These are phyloP conservation scores for Hanseniaspora occidentalis DNA, from an alignment of 805 yeast species.

Conservation along the genomic window DNA sequence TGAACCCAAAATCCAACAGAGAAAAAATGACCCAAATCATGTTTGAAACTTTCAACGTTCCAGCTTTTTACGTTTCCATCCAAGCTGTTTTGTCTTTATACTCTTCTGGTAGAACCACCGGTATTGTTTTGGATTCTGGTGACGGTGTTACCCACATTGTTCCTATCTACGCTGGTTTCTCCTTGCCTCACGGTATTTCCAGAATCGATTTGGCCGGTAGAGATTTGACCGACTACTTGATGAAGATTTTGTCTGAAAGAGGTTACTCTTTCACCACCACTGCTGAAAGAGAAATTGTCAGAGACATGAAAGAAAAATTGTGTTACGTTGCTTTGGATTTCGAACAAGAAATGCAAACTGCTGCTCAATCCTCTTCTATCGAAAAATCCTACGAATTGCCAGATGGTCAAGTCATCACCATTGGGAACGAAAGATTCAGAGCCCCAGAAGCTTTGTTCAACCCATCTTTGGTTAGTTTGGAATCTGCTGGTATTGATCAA, in stretches of 20 bases:
- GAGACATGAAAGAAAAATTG: conserved; percentile 89
- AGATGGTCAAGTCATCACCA: conserved; percentile 98
- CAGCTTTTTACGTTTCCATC: conserved; percentile 97
- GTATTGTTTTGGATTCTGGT: conserved; percentile 99
- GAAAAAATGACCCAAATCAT: conserved; percentile 99
- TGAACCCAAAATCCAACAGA: conserved; percentile 99
- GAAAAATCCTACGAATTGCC: conserved; percentile 99
- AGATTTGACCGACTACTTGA: conserved; percentile 97
- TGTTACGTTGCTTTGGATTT: conserved; percentile 98
- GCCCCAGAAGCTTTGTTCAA: conserved; percentile 99
- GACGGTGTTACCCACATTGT: conserved; percentile 99
- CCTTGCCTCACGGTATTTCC: conserved; percentile 96
- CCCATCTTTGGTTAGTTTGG: conserved; percentile 82
- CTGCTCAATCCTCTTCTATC: conserved; percentile 94
- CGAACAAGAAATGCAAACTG: conserved; percentile 99
- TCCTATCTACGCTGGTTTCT: conserved; percentile 99
- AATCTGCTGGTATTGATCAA: conserved; percentile 99
- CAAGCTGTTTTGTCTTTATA: conserved; percentile 97
- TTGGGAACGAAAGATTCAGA: conserved; percentile 99
- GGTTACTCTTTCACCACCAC: conserved; percentile 98
- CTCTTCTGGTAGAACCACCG: conserved; percentile 99
- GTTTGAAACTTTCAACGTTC: conserved; percentile 98
- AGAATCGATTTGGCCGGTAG: conserved; percentile 99
- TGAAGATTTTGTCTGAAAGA: conserved; percentile 97
- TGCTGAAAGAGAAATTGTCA: conserved; percentile 95